Conservation (phyloP, 2,329 filamentous ascomycete genomes). For the Colletotrichum neosansevieriae region DNA sequence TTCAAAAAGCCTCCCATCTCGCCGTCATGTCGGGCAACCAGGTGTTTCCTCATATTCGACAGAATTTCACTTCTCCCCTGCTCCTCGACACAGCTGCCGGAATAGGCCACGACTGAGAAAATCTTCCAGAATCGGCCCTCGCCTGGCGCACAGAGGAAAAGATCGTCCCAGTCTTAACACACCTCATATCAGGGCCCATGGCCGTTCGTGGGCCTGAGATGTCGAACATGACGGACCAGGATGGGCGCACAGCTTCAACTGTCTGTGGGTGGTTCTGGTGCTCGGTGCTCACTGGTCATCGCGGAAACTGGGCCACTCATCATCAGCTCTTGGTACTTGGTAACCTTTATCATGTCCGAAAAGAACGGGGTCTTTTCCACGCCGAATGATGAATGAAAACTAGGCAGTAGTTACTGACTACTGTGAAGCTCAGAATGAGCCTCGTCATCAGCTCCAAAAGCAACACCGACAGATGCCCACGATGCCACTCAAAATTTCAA, state of each 20-base stretch:
- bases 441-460: constrained; percentile 27
- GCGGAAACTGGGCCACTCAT: constrained; percentile 4
- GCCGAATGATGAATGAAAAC: no score
- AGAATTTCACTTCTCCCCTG: constrained; percentile 1
- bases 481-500: constrained; percentile 17
- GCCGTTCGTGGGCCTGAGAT: constrained; percentile 31
- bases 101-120: constrained; percentile 1
- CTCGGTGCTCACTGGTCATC: constrained; percentile 23
- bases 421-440: no score
- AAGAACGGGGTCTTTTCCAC: no score
- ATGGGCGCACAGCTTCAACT: constrained; percentile 36
- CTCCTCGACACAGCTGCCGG: constrained; percentile 10
- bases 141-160: constrained; percentile 20
- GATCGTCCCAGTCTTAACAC: constrained; percentile 17
- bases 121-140: background rate
- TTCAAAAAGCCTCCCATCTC: constrained; percentile 21
- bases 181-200: constrained; percentile 22
- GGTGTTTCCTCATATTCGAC: constrained; percentile 6
- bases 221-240: constrained; percentile 33
- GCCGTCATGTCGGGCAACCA: constrained; percentile 2
- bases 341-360: no score
- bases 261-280: constrained; percentile 36
- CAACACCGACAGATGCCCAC: constrained; percentile 24
- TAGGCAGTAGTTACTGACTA: no score
- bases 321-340: no score